Percentiles rank a stretch among this genome's conserved stretches.
These are phyloP conservation scores for Jacaranda copaia DNA, from an alignment of 257 asterid genomes.

Conservation along the genomic window DNA sequence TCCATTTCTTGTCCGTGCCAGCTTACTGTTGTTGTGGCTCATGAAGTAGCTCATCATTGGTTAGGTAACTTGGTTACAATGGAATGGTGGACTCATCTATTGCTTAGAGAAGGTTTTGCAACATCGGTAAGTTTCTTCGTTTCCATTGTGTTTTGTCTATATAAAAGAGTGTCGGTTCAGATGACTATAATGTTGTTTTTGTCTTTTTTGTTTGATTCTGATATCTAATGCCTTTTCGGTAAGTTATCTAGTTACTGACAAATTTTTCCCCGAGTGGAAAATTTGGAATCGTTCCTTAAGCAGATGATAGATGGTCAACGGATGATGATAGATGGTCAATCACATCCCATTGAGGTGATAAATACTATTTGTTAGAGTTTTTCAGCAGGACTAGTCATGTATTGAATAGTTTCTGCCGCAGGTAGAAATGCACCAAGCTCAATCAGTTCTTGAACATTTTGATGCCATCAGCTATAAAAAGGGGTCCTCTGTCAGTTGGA, in stretches of 20 bases:
- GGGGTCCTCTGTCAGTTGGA: slow-evolving; percentile 50
- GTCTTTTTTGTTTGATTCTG: background rate
- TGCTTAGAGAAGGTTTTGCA: slow-evolving; percentile 61
- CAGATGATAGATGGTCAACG: slow-evolving; percentile 42
- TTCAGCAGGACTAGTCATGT: background rate
- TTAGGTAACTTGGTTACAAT: slow-evolving; percentile 59
- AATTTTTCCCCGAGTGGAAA: slow-evolving; percentile 53
- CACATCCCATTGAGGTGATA: slow-evolving; percentile 57
- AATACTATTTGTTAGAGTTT: background rate
- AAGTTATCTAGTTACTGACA: slow-evolving; percentile 51
- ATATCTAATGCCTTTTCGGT: slow-evolving; percentile 36
- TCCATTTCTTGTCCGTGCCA: slow-evolving; percentile 2
- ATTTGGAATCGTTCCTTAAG: slow-evolving; percentile 54
- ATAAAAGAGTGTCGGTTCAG: too few relatives aligned
- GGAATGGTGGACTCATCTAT: slow-evolving; percentile 64
- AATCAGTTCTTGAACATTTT: slow-evolving; percentile 48
- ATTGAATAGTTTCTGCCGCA: slow-evolving; percentile 25
- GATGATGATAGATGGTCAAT: slow-evolving; percentile 53
- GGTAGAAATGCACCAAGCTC: slow-evolving; percentile 51
- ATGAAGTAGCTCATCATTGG: slow-evolving; percentile 64
- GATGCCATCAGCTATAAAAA: slow-evolving; percentile 52
- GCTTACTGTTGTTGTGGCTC: slow-evolving; percentile 54
- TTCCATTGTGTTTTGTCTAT: too few relatives aligned
- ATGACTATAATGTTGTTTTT: background rate
- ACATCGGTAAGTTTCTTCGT: slow-evolving; percentile 45